Percentiles rank a stretch among this genome's conserved stretches.
phyloP scores from a whole-genome alignment of 129 eudicot species.

The Logfia minima region DNA sequence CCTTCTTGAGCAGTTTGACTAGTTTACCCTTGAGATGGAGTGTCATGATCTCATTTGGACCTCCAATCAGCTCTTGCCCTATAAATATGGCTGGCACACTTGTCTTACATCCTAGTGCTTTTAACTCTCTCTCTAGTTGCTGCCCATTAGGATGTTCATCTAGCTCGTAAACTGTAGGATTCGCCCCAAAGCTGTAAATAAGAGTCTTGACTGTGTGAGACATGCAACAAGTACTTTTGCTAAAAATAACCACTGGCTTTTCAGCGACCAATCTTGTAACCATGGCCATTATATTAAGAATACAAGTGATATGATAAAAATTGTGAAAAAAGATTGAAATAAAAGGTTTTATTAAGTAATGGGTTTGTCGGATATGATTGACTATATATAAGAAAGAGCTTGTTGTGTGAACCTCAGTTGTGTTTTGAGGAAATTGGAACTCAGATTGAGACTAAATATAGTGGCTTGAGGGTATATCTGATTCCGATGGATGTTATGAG shows the following conservation, averaged over 20 bases:
- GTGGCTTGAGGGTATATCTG: conserved; percentile 12
- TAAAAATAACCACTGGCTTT: conserved; percentile 44
- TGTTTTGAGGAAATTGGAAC: conserved; percentile 17
- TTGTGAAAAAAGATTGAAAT: neutral
- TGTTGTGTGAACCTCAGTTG: conserved; percentile 1
- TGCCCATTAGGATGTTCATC: conserved; percentile 49
- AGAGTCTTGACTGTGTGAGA: conserved; percentile 45
- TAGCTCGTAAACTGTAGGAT: conserved; percentile 54
- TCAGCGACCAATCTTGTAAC: conserved; percentile 29
- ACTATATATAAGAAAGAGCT: neutral
- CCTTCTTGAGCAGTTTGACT: conserved; percentile 59
- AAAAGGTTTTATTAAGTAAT: neutral
- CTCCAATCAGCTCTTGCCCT: conserved; percentile 46
- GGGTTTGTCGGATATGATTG: neutral
- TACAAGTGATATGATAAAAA: neutral
- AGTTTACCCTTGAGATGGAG: conserved; percentile 47
- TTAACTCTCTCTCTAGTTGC: conserved; percentile 50
- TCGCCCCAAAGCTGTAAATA: conserved; percentile 57
- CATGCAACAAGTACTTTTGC: conserved; percentile 57
- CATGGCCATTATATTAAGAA: conserved; percentile 33
- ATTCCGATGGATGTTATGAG: conserved; percentile 18
- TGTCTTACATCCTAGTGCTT: conserved; percentile 38
- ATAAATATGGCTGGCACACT: conserved; percentile 54
- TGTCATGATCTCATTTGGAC: conserved; percentile 46
- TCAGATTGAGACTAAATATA: conserved; percentile 21